Base-by-base conservation (phyloP, 495 filamentous ascomycete species). In the Penicillium nucicola region DNA sequence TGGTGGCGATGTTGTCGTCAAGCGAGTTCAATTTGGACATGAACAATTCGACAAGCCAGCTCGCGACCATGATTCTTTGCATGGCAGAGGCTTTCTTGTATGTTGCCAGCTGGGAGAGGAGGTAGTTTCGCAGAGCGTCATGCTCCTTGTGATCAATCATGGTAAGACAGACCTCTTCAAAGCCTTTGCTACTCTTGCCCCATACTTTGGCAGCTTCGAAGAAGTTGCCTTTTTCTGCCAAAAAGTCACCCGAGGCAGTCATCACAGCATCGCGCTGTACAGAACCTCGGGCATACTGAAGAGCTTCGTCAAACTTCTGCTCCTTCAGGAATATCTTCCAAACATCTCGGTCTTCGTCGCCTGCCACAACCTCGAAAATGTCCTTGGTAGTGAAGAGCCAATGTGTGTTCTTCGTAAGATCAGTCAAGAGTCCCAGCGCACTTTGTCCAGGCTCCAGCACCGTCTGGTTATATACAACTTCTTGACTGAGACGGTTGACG, bases 11-110 rank as follows among this genome's bases (percentile, higher is more conserved):
- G 12, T 89, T 90, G 65, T 98, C 93, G 62, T 97, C 95, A 0
- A 98, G 82, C 4, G 86, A 85, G 59, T 97, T 97, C 25, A 97
- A 77, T 69, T 96, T 97, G 3, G 90, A 87, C 93, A 98, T 98
- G 68, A 93, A 97, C 6, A 96, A 77, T 57, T 98, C 93, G 14
- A 96, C 77, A 42, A 98, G 81, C 93, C 93, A 98, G 58, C 85
- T 90, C 19, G 93, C 87, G 47, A 97, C 85, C 92, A 98, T 95
- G 30, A 87, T 84, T 44, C 93, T 73, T 69, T 98, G 93, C 95
- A 97, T 98, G 17, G 85, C 71, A 7, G 81, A 83, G 13, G 85
- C 78, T 67, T 90, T 95, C 69, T 90, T 96, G 62, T 91, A 84
- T 18, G 77, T 87, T 14, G 80, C 75, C 14, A 98, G 75, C 69